Conservation (phyloP, 352 stramenopile genomes). For the Phytophthora tubulina region DNA sequence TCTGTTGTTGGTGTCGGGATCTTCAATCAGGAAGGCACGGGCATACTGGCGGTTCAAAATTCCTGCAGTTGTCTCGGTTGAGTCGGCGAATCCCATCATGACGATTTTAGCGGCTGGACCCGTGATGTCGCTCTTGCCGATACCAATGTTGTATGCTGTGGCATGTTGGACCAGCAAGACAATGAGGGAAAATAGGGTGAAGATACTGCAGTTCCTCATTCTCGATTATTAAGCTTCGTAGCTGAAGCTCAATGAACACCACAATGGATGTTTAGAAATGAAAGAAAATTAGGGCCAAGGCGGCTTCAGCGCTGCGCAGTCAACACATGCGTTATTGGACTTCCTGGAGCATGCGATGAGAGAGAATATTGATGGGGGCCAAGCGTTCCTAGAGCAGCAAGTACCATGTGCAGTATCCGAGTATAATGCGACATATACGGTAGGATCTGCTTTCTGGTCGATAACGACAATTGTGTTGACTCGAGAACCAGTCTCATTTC, state of each 20-base stretch:
- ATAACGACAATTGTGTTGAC: background rate
- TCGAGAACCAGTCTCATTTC: background rate
- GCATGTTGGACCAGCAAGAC: background rate
- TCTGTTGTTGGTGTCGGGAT: conserved; percentile 40
- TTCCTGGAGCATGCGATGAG: no score
- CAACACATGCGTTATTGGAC: no score
- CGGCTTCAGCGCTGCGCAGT: no score
- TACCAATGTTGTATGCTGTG: conserved; percentile 51
- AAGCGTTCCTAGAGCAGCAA: no score
- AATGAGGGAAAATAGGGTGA: background rate
- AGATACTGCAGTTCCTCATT: background rate
- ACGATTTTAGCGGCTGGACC: conserved; percentile 62
- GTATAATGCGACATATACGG: background rate
- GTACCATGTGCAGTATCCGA: background rate
- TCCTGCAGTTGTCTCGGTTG: conserved; percentile 49
- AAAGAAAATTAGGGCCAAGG: no score
- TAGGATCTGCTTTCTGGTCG: background rate
- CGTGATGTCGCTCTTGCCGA: conserved; percentile 74
- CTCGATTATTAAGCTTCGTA: background rate
- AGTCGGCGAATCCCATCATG: conserved; percentile 74
- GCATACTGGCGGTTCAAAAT: conserved; percentile 73
- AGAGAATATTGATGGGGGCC: no score
- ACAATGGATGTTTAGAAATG: no score
- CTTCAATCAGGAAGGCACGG: conserved; percentile 69
- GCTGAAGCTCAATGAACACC: no score